These are phyloP conservation scores for Candida golubevii DNA, from an alignment of 805 yeast genomes.

Conservation along the genomic window DNA sequence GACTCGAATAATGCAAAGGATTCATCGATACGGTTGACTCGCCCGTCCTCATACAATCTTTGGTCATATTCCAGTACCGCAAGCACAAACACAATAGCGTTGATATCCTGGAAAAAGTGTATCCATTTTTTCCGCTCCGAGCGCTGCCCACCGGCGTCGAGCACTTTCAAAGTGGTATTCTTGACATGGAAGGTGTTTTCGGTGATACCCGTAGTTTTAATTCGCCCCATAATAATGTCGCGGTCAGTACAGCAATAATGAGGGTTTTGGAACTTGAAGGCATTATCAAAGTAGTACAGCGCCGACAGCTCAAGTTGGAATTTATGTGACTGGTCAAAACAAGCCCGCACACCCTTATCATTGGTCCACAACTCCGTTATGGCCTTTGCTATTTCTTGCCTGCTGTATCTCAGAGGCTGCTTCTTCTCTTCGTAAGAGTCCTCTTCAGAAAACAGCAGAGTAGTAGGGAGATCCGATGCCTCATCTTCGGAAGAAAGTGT, in stretches of 20 bases:
- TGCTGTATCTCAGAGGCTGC: conserved; percentile 15
- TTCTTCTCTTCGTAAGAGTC: conserved; percentile 3
- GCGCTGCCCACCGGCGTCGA: conserved; percentile 97
- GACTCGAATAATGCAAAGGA: conserved; percentile 80
- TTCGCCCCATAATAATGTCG: conserved; percentile 85
- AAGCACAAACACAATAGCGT: conserved; percentile 81
- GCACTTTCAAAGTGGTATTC: conserved; percentile 62
- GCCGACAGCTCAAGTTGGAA: conserved; percentile 87
- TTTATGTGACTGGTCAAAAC: conserved; percentile 60
- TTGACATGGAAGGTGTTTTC: conserved; percentile 73
- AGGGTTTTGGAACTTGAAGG: conserved; percentile 58
- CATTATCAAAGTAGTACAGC: conserved; percentile 71
- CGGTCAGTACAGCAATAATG: conserved; percentile 68
- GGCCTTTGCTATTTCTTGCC: conserved; percentile 66
- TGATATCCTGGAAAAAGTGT: conserved; percentile 87
- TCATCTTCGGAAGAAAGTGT: conserved; percentile 4
- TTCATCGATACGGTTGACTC: conserved; percentile 88
- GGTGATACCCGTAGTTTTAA: conserved; percentile 93
- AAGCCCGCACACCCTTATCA: conserved; percentile 62
- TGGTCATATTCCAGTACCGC: conserved; percentile 94
- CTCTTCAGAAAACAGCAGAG: conserved; percentile 11
- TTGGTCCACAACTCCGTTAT: conserved; percentile 63
- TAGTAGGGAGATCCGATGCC: conserved; percentile 8
- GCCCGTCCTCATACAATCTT: conserved; percentile 80
- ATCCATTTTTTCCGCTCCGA: conserved; percentile 92